Evolutionary conservation across 345 rosid species (phyloP), one percentile per base, ranked within the genome.

Genomic region (Populus nigra): DNA sequence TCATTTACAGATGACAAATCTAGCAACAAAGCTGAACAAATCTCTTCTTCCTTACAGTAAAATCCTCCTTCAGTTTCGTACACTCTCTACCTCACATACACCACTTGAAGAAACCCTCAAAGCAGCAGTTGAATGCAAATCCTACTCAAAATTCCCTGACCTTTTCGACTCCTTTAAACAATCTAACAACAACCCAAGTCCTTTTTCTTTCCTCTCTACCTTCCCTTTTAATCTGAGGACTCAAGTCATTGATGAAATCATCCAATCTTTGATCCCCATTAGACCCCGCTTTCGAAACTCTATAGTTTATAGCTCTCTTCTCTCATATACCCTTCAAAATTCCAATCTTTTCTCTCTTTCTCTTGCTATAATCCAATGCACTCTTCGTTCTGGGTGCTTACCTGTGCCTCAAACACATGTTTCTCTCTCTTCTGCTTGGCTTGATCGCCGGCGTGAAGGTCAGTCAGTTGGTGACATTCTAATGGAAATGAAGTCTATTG

Each of bases 331-430:
- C 53, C 96, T 94, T 59, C 94, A 91, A 74, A 87, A 75, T 73
- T 71, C 91, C 3, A 63, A 86, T 25, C 92, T 98, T 2, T 81
- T 93, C 69, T 89, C 98, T 68, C 73, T 93, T 69, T 76, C 93
- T 31, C 86, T 94, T 11, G 88, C 92, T 4, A 86, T 94, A 76
- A 83, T 94, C 55, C 98, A 93, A 49, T 85, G 89, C 13, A 87
- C 83, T 13, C 94, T 94, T 85, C 94, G 94, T 33, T 90, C 97
- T 4, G 99, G 98, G 10, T 89, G 89, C 47, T 61, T 73, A 77
- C 97, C 94, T 7, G 84, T 65, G 57, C 93, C 92, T 22, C 94
- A 91, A 82, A 81, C 87, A 25, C 85, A 80, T 49, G 85, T 90
- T 36, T 77, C 88, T 66, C 86, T 95, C 59, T 84, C 99, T 61